Conservation (phyloP, 2,329 filamentous ascomycete species). For the Stagonosporopsis cucurbitacearum region DNA sequence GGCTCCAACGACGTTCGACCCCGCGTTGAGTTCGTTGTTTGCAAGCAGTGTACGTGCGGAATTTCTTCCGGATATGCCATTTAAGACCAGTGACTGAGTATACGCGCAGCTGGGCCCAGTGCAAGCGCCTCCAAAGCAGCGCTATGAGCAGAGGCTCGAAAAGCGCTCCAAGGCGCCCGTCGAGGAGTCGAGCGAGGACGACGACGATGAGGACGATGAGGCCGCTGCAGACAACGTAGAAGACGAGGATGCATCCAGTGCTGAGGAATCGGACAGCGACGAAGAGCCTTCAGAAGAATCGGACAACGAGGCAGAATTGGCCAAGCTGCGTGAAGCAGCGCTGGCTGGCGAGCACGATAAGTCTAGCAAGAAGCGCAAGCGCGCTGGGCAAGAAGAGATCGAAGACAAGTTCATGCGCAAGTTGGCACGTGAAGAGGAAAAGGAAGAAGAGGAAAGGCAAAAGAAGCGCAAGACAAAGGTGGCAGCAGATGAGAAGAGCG, state of each 20-base stretch:
- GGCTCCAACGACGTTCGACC: slow-evolving; percentile 50
- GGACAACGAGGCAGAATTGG: slow-evolving; percentile 33
- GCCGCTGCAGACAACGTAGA: slow-evolving; percentile 55
- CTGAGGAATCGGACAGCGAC: slow-evolving; percentile 29
- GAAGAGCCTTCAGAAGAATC: slow-evolving; percentile 28
- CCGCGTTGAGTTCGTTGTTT: slow-evolving; percentile 56
- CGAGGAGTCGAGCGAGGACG: slow-evolving; percentile 55
- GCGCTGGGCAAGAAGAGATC: slow-evolving; percentile 69
- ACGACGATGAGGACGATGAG: slow-evolving; percentile 56
- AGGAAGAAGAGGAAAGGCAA: slow-evolving; percentile 47
- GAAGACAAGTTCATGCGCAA: slow-evolving; percentile 74
- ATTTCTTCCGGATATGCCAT: slow-evolving; percentile 1
- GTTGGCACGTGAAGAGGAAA: slow-evolving; percentile 59
- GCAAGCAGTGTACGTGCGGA: slow-evolving; percentile 48
- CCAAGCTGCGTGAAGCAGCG: slow-evolving; percentile 35
- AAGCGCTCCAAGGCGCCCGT: slow-evolving; percentile 24
- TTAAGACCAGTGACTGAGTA: slow-evolving; percentile 21
- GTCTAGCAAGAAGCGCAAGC: slow-evolving; percentile 51
- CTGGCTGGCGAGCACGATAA: slow-evolving; percentile 39
- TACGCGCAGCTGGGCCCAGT: slow-evolving; percentile 43
- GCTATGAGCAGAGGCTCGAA: slow-evolving; percentile 38
- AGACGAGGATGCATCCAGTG: slow-evolving; percentile 43
- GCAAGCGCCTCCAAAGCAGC: slow-evolving; percentile 50
- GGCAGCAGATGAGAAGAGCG: slow-evolving; percentile 23
- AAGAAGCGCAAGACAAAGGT: slow-evolving; percentile 47